These are phyloP conservation scores for Verticillium alfalfae DNA, from an alignment of 2,329 filamentous ascomycete species.

Conservation along the genomic window DNA sequence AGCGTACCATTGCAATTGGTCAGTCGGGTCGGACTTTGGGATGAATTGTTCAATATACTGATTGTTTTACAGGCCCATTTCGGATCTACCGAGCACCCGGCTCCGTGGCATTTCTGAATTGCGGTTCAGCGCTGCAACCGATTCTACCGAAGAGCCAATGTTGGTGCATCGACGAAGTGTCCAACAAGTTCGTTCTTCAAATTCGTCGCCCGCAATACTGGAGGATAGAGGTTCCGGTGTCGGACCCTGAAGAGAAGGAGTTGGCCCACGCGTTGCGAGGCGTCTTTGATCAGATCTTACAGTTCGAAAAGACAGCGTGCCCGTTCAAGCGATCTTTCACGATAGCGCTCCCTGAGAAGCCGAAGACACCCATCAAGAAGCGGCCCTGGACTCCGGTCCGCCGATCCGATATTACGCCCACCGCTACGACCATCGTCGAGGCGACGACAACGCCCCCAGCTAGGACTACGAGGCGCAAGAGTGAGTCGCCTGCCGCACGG, in stretches of 20 bases:
- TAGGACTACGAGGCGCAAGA: not conserved
- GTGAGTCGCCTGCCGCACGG: not conserved
- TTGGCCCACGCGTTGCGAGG: conserved; percentile 63
- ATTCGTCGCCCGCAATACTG: conserved; percentile 82
- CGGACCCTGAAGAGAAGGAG: conserved; percentile 55
- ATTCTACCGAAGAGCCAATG: conserved; percentile 88
- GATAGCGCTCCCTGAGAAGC: conserved; percentile 65
- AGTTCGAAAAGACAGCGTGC: conserved; percentile 83
- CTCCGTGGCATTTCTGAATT: conserved; percentile 83
- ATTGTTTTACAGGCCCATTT: conserved; percentile 53
- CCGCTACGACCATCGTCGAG: conserved; percentile 26
- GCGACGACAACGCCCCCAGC: conserved; percentile 6
- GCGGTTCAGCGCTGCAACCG: conserved; percentile 75
- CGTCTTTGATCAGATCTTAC: conserved; percentile 66
- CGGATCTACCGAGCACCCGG: conserved; percentile 82
- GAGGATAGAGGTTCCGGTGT: conserved; percentile 76
- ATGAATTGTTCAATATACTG: not conserved
- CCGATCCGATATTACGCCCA: conserved; percentile 23
- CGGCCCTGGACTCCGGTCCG: conserved; percentile 58
- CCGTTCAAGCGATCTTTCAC: conserved; percentile 77
- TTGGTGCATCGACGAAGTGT: conserved; percentile 84
- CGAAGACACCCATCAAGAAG: conserved; percentile 59
- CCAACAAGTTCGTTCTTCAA: conserved; percentile 78
- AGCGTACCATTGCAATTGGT: conserved; percentile 78
- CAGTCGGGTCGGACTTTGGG: conserved; percentile 19